Evolutionary conservation across 208 protist species (phyloP).

Genomic region (Leishmania gerbilli): DNA sequence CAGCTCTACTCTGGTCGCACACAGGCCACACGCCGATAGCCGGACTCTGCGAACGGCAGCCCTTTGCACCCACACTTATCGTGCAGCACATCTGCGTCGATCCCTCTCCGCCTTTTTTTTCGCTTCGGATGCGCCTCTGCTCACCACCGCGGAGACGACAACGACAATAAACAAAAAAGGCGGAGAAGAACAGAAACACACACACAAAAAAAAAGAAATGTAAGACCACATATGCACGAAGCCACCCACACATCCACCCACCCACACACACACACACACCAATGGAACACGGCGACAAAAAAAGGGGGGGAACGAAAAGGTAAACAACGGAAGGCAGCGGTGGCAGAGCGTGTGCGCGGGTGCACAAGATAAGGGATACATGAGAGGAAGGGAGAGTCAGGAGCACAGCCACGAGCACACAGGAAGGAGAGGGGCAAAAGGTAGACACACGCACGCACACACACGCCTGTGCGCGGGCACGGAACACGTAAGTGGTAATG

Average conservation of each 20-base stretch:
- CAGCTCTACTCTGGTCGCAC: not conserved
- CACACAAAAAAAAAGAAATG: not conserved
- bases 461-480: not conserved
- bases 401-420: not conserved
- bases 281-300: not conserved
- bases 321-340: not conserved
- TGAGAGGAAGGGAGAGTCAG: not conserved
- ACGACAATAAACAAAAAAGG: not conserved
- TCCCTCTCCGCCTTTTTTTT: constrained; percentile 3
- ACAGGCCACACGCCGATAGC: not conserved
- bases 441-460: not conserved
- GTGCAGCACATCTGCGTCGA: not conserved
- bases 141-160: not conserved
- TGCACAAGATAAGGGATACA: not conserved
- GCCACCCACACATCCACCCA: not conserved
- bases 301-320: not conserved
- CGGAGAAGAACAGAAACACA: not conserved
- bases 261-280: not conserved
- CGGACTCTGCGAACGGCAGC: not conserved
- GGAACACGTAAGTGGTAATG: not conserved
- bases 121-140: not conserved
- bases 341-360: not conserved
- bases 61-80: not conserved
- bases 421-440: not conserved
- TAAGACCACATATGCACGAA: not conserved